phyloP scores from a whole-genome alignment of 2,329 filamentous ascomycete genomes.

The Plectosphaerella plurivora region DNA sequence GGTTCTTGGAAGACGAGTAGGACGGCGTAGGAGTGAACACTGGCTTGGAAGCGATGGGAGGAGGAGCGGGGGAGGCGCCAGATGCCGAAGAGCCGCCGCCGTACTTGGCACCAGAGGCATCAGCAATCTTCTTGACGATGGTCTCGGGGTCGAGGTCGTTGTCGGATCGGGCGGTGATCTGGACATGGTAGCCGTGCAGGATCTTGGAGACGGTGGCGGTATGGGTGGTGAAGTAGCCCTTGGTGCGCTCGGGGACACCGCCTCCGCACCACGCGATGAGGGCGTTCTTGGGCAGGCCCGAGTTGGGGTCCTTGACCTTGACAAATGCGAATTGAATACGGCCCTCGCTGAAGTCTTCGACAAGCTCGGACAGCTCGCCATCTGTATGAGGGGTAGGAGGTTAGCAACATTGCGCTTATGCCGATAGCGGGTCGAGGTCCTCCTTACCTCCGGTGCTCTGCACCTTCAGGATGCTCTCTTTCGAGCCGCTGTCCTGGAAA shows the following conservation, averaged over 20 bases:
- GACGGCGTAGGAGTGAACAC: constrained; percentile 76
- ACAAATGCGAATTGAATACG: constrained; percentile 95
- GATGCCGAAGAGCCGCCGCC: constrained; percentile 68
- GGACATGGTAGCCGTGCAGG: constrained; percentile 94
- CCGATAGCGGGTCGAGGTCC: constrained; percentile 4
- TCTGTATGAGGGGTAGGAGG: constrained; percentile 45
- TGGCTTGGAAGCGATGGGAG: constrained; percentile 80
- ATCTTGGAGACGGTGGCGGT: constrained; percentile 84
- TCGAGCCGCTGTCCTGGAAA: constrained; percentile 80
- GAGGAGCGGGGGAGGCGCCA: constrained; percentile 52
- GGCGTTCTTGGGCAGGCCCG: constrained; percentile 81
- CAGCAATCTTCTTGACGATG: constrained; percentile 89
- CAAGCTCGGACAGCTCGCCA: constrained; percentile 82
- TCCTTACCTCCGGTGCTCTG: constrained; percentile 77
- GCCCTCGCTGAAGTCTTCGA: constrained; percentile 96
- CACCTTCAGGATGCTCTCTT: constrained; percentile 94
- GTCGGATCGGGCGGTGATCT: constrained; percentile 92
- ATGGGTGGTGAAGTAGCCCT: constrained; percentile 98
- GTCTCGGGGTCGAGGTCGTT: constrained; percentile 80
- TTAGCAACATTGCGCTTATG: constrained; percentile 8
- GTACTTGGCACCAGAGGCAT: constrained; percentile 94
- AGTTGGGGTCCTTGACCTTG: constrained; percentile 95
- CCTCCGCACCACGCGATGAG: constrained; percentile 96
- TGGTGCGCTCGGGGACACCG: constrained; percentile 95
- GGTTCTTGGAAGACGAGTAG: constrained; percentile 55